Conservation (phyloP, 805 yeast species). For the Ogataea paradorogensis region DNA sequence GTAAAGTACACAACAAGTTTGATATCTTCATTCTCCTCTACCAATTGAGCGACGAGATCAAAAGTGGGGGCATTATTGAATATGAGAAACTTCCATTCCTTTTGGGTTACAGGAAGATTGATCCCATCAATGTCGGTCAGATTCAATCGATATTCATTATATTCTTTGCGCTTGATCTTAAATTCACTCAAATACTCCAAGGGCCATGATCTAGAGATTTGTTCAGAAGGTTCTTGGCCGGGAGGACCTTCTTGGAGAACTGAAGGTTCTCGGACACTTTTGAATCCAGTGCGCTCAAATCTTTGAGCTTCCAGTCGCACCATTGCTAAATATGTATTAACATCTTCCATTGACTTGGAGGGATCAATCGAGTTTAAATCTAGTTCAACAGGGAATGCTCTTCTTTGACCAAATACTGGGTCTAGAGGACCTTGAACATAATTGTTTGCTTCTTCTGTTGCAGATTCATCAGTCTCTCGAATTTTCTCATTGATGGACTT, state of each 20-base stretch:
- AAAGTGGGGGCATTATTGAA: slow-evolving; percentile 34
- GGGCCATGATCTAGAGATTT: slow-evolving; percentile 1
- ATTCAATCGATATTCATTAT: slow-evolving; percentile 18
- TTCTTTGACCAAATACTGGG: slow-evolving; percentile 35
- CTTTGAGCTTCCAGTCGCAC: slow-evolving; percentile 33
- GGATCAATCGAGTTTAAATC: slow-evolving; percentile 19
- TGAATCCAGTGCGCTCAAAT: slow-evolving; percentile 10
- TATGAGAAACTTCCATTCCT: slow-evolving; percentile 42
- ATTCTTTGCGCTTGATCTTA: slow-evolving; percentile 13
- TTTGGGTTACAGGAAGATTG: slow-evolving; percentile 37
- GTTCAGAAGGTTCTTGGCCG: not conserved
- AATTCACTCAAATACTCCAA: slow-evolving; percentile 19
- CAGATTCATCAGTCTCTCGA: slow-evolving; percentile 5
- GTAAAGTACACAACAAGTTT: slow-evolving; percentile 40
- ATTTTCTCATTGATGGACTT: slow-evolving; percentile 12
- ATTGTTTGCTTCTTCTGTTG: not conserved
- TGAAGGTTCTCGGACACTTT: too few species aligned
- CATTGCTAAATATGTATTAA: slow-evolving; percentile 32
- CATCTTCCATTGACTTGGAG: slow-evolving; percentile 22
- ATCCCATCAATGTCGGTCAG: slow-evolving; percentile 28
- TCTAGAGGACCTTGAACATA: slow-evolving; percentile 34
- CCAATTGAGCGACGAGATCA: slow-evolving; percentile 28
- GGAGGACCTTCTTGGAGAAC: too few species aligned
- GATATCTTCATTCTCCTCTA: slow-evolving; percentile 36
- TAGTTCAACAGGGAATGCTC: slow-evolving; percentile 34